These are phyloP conservation scores for Acanthamoeba castellanii DNA, from an alignment of 208 protist species.

Conservation along the genomic window DNA sequence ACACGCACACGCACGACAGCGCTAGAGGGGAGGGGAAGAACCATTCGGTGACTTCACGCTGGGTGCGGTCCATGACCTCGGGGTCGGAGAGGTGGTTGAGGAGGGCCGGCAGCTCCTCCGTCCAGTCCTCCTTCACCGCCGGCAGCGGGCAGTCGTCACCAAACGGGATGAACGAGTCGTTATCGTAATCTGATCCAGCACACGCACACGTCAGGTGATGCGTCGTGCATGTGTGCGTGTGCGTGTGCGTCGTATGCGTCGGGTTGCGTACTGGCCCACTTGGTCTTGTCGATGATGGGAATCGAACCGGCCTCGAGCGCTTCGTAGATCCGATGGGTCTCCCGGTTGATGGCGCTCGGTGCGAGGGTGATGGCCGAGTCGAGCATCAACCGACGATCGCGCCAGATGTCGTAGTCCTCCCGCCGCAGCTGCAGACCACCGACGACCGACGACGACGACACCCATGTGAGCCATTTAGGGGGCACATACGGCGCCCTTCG, in stretches of 20 bases:
- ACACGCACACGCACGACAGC: not conserved
- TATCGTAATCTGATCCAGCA: not conserved
- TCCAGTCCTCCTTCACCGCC: constrained; percentile 19
- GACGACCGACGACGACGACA: not conserved
- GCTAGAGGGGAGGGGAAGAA: too few species aligned
- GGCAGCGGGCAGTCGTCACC: constrained; percentile 64
- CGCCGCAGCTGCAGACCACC: not conserved
- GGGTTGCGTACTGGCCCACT: constrained; percentile 16
- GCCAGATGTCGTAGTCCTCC: constrained; percentile 58
- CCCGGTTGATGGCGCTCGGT: constrained; percentile 38
- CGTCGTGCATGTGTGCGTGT: too few species aligned
- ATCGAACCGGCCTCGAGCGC: constrained; percentile 46
- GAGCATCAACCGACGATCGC: constrained; percentile 50
- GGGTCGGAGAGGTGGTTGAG: constrained; percentile 56
- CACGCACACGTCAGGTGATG: not conserved
- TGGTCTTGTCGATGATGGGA: constrained; percentile 56
- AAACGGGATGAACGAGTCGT: constrained; percentile 54
- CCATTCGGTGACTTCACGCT: constrained; percentile 16
- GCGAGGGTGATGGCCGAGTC: constrained; percentile 52
- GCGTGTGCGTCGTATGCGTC: not conserved
- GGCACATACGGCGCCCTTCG: not conserved
- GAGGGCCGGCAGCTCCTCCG: constrained; percentile 43
- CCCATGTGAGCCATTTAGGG: not conserved
- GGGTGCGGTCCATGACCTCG: constrained; percentile 12
- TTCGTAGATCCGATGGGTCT: constrained; percentile 44